Base-by-base conservation (phyloP, 129 eudicot species). In the Sambucus nigra region DNA sequence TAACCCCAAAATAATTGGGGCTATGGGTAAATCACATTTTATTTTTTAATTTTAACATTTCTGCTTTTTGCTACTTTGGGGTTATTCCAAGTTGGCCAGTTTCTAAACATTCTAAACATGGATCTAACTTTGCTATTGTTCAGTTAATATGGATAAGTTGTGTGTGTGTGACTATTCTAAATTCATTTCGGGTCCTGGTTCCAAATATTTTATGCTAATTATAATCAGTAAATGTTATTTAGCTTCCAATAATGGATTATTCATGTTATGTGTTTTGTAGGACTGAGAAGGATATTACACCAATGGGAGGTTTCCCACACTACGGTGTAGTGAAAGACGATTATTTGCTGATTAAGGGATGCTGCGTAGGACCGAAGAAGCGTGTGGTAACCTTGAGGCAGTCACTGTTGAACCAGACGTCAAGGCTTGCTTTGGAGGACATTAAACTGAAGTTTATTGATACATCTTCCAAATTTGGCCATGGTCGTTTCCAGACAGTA, bases 311-410 rank as follows among this genome's bases (percentile, higher is more conserved):
- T 11, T 80, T 80, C 13, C 82, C 87, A 0, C 87, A 80, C 52
- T 76, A 80, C 56, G 87, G 87, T 17, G 73, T 76, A 12, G 87
- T 80, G 72, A 80, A 75, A 18, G 87, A 75, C 61, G 87, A 76
- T 59, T 80, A 57, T 59, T 27, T 80, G 53, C 59, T 76, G 87
- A 80, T 80, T n/a, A 80, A 80, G 60, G 87, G 87, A 0, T 80
- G 87, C 31, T 80, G 87, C 2, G 87, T 80, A 47, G 87, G 87
- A 31, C 87, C 87, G 6, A 80, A 80, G 76, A 80, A 80, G 40
- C 74, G 87, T 6, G 87, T 80, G 26, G 87, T 80, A 44, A 75
- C 87, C 1, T 62, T 80, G 65, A 75, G 87, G 61, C 82, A 75
- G 62, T 67, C 87, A 2, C 48, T 80, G 65, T 41, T 80, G 79